A percentile compares a stretch with the other conserved stretches of the same genome.
These are phyloP conservation scores for Hyaloscypha variabilis DNA, from an alignment of 495 filamentous ascomycete genomes.

Conservation along the genomic window DNA sequence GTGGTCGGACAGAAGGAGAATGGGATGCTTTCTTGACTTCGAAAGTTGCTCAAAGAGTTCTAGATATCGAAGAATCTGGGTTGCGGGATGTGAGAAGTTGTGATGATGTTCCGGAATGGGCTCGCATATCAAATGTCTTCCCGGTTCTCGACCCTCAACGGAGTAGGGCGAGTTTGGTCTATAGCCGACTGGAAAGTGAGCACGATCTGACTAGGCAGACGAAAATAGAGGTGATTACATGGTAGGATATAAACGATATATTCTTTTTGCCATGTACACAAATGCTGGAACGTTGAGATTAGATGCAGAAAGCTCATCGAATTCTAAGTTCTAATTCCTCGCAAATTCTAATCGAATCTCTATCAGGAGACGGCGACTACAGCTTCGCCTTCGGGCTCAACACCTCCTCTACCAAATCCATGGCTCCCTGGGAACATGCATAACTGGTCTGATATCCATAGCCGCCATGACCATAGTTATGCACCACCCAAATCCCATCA, in stretches of 20 bases:
- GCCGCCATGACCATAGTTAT: constrained; percentile 96
- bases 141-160: constrained; percentile 8
- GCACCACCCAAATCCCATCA: constrained; percentile 74
- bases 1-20: constrained; percentile 21
- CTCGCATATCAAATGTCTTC: constrained; percentile 11
- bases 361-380: neutral
- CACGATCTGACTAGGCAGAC: no score
- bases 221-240: no score
- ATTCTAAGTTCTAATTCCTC: neutral
- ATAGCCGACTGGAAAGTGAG: no score
- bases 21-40: constrained; percentile 24
- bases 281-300: no score
- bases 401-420: constrained; percentile 70
- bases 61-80: constrained; percentile 27
- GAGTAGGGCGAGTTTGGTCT: constrained; percentile 9
- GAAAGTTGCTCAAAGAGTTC: constrained; percentile 23
- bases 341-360: neutral
- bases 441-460: constrained; percentile 91
- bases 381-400: constrained; percentile 36
- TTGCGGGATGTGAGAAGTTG: constrained; percentile 3
- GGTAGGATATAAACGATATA: no score
- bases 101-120: constrained; percentile 24
- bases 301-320: neutral
- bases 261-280: no score
- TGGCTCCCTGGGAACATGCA: constrained; percentile 73